These are phyloP conservation scores for Leptodermis oblonga DNA, from an alignment of 257 asterid species.

Conservation along the genomic window DNA sequence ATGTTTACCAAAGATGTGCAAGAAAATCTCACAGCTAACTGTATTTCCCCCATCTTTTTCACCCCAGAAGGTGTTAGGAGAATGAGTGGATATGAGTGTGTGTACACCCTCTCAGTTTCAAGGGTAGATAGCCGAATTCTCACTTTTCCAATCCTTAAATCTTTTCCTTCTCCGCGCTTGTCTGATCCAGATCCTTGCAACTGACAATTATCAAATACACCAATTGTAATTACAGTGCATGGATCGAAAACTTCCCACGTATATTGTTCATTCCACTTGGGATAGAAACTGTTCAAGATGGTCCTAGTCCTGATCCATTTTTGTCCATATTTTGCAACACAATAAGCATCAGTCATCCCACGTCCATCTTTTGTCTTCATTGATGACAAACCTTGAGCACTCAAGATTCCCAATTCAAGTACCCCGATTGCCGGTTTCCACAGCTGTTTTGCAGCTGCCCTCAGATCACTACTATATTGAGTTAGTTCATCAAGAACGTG, in stretches of 20 bases:
- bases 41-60: constrained; percentile 81
- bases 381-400: constrained; percentile 61
- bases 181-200: constrained; percentile 61
- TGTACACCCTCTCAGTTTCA: constrained; percentile 65
- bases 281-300: constrained; percentile 48
- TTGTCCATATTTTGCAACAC: constrained; percentile 94
- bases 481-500: constrained; percentile 96
- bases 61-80: constrained; percentile 65
- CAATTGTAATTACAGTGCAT: constrained; percentile 70
- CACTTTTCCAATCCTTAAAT: constrained; percentile 73
- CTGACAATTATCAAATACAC: constrained; percentile 73
- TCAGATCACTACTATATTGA: constrained; percentile 75
- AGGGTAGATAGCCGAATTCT: constrained; percentile 72
- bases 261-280: constrained; percentile 90
- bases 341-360: constrained; percentile 74
- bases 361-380: constrained; percentile 60
- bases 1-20: constrained; percentile 54
- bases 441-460: constrained; percentile 70
- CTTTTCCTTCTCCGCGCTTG: constrained; percentile 35
- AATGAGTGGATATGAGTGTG: constrained; percentile 72
- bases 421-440: constrained; percentile 86
- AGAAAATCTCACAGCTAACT: constrained; percentile 74
- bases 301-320: constrained; percentile 93
- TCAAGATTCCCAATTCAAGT: constrained; percentile 76
- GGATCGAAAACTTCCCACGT: constrained; percentile 95